Evolutionary conservation across 2,329 filamentous ascomycete genomes (phyloP).

Genomic region (Fonsecaea multimorphosa): DNA sequence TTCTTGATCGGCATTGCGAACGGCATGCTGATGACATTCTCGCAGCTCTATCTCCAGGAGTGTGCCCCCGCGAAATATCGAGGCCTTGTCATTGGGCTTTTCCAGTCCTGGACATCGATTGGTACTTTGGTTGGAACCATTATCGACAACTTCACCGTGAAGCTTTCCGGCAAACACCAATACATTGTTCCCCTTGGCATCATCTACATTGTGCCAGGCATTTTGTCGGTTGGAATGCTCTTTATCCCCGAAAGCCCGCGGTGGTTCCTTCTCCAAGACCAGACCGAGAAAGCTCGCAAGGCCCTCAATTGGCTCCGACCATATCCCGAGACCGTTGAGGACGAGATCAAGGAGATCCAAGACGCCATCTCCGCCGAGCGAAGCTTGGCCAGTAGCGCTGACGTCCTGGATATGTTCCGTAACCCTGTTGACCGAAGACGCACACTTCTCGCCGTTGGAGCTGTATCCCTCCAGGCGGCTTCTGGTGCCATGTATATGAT

Average conservation of each 20-base stretch:
- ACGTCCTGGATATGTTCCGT: constrained; percentile 56
- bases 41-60: constrained; percentile 60
- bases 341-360: constrained; percentile 46
- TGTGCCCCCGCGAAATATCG: constrained; percentile 58
- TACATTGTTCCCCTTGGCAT: constrained; percentile 49
- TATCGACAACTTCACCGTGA: constrained; percentile 54
- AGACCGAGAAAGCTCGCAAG: constrained; percentile 44
- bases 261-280: constrained; percentile 42
- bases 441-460: constrained; percentile 56
- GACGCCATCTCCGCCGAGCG: constrained; percentile 46
- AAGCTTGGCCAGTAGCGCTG: constrained; percentile 45
- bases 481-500: constrained; percentile 65
- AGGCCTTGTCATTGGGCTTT: constrained; percentile 56
- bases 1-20: constrained; percentile 63
- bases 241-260: constrained; percentile 46
- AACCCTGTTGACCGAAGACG: constrained; percentile 61
- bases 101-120: constrained; percentile 57
- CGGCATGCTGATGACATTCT: constrained; percentile 64
- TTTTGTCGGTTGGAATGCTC: constrained; percentile 41
- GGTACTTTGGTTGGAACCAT: constrained; percentile 53
- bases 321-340: constrained; percentile 42
- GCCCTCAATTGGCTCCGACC: constrained; percentile 48
- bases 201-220: constrained; percentile 43
- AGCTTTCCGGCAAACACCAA: constrained; percentile 43
- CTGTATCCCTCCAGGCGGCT: constrained; percentile 59